Evolutionary conservation across 495 filamentous ascomycete species (phyloP), one percentile per base, ranked within the genome.

Genomic region (Parmelia sp.): DNA sequence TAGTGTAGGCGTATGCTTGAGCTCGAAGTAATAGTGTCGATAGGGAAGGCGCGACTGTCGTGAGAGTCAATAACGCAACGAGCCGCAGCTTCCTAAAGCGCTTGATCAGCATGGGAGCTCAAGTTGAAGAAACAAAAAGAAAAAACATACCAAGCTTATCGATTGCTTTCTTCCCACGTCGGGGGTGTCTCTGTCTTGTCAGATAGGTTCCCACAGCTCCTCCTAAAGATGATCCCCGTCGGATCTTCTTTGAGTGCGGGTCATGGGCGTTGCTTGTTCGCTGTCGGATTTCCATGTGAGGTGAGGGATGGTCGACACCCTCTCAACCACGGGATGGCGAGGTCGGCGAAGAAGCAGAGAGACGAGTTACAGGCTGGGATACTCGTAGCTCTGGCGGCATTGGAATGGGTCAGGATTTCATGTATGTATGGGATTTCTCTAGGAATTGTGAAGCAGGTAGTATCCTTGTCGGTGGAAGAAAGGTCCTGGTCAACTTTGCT

Each of bases 201-300:
- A 31, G n/a, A 57, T 35, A 0, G 23, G 12, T 17, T 57, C 23
- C 51, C 27, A 42, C 36, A 40, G 35, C 61, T 63, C 61, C 39
- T 63, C 33, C 40, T 55, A 39, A n/a, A 29, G 29, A 33, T 53
- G 35, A 55, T 40, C 61, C 39, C 61, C 55, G 40, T 40, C 61
- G 47, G 39, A 63, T 63, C 49, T 57, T 55, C 61, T 63, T 57
- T 39, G 51, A 57, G 55, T 42, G 37, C 51, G 61, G 60, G 51
- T 37, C 67, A 40, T 66, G 55, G 56, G 53, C 61, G 29, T 73
- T 74, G 27, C 31, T 76, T 68, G 53, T 72, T 67, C 3, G 71
- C 49, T 35, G 69, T 65, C 45, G 68, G 66, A 29, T 42, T 65
- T 57, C 58, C 63, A 65, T 65, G n/a, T n/a, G 27, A 65, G 58